Base-by-base conservation (phyloP, 2,329 filamentous ascomycete genomes). In the Aspergillus quadricinctus region DNA sequence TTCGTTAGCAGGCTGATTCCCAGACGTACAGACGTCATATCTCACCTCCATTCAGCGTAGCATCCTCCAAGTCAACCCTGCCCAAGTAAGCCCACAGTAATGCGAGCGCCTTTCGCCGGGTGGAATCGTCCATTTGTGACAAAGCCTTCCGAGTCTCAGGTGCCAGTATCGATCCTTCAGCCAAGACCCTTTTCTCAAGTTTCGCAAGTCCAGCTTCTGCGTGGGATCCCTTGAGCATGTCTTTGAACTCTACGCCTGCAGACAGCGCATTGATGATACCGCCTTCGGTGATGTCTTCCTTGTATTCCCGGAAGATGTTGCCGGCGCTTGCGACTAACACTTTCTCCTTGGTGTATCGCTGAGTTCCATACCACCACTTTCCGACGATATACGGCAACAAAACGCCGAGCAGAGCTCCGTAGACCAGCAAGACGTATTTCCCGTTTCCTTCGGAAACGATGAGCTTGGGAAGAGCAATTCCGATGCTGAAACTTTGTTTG, bases 291-390 rank as follows among this genome's bases (percentile, higher is more conserved):
- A 94, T 88, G 61, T 86, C 84, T 54, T 96, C 92, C 62, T 90
- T 86, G 76, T 95, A 99, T 69, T 96, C 91, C 66, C 87, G 88
- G 83, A 99, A 97, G 57, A 99, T 83, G 63, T 91, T 92, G 74
- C 95, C 95, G 65, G 95, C 92, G 74, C 90, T 97, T 71, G 94
- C 90, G 71, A 97, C 88, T 54, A 96, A 81, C 27, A 97, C 89
- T 65, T 90, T 91, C 75, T 99, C 95, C 77, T 93, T 95, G 40
- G 94, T 97, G 75, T 90, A 85, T 66, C 88, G 85, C 75, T 96
- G 93, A 35, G 91, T 95, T 58, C 95, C 94, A 72, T 99, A 99
- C 94, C 94, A 99, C 94, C 94, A 99, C 57, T 89, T 92, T 49
- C 94, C 94, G 55, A 99, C 93, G 49, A 94, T 80, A 73, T 95